phyloP scores from a whole-genome alignment of 73 alveolate species.

The Effrenium voratum region DNA sequence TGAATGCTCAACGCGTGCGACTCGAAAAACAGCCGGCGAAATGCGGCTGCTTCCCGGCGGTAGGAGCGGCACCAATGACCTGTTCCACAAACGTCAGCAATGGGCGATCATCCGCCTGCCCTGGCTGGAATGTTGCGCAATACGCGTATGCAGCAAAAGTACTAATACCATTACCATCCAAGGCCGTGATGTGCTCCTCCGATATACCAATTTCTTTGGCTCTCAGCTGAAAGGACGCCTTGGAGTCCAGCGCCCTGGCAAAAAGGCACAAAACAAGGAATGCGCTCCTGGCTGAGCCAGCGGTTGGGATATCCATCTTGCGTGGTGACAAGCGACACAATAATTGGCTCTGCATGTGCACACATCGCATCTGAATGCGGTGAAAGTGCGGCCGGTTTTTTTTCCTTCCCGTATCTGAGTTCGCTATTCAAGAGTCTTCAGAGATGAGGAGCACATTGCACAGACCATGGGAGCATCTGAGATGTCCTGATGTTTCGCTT shows the following conservation, averaged over 20 bases:
- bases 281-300: too few relatives aligned
- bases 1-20: background rate
- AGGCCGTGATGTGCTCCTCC: background rate
- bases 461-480: too few relatives aligned
- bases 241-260: conserved; percentile 15
- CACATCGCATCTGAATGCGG: too few relatives aligned
- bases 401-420: too few relatives aligned
- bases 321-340: too few relatives aligned
- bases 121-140: conserved; percentile 14
- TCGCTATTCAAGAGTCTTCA: too few relatives aligned
- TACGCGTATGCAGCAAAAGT: background rate
- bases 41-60: background rate
- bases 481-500: too few relatives aligned
- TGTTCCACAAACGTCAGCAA: background rate
- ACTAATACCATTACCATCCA: background rate
- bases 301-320: too few relatives aligned
- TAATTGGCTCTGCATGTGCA: too few relatives aligned
- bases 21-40: conserved; percentile 14
- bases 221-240: background rate
- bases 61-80: background rate
- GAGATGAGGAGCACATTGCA: too few relatives aligned
- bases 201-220: background rate
- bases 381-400: too few relatives aligned
- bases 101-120: background rate
- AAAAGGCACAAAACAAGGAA: too few relatives aligned